phyloP scores from a whole-genome alignment of 78 protist genomes.

The Salpingoeca rosetta region DNA sequence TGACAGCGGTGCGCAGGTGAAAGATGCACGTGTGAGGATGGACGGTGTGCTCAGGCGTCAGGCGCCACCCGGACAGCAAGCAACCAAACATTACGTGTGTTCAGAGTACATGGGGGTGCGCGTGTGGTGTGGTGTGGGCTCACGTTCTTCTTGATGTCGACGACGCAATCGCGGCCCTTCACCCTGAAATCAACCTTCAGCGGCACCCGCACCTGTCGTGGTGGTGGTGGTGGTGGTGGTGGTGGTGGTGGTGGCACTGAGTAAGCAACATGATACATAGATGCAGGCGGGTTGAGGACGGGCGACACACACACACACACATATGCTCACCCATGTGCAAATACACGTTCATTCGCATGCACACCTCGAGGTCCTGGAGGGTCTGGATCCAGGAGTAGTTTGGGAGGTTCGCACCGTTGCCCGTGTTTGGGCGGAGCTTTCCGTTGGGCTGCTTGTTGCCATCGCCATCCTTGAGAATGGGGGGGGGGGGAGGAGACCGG shows the following conservation, averaged over 20 bases:
- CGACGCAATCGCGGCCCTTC: constrained; percentile 14
- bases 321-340: too few species aligned
- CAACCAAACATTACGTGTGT: too few species aligned
- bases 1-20: neutral
- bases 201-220: constrained; percentile 15
- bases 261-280: too few species aligned
- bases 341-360: too few species aligned
- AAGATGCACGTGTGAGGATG: neutral
- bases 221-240: too few species aligned
- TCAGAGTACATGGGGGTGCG: neutral
- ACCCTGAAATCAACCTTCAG: neutral
- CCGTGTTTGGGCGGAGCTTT: constrained; percentile 30
- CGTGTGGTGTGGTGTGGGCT: neutral
- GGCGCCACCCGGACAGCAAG: too few species aligned
- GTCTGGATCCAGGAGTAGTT: constrained; percentile 67
- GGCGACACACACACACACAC: too few species aligned
- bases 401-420: constrained; percentile 43
- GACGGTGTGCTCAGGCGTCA: too few species aligned
- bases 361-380: constrained; percentile 36
- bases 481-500: neutral
- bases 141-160: constrained; percentile 6
- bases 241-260: too few species aligned
- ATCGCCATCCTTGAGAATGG: neutral
- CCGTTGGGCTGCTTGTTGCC: constrained; percentile 21
- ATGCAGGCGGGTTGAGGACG: too few species aligned